Base-by-base conservation (phyloP, 805 yeast species). In the Sungouiozyma intestinalis region DNA sequence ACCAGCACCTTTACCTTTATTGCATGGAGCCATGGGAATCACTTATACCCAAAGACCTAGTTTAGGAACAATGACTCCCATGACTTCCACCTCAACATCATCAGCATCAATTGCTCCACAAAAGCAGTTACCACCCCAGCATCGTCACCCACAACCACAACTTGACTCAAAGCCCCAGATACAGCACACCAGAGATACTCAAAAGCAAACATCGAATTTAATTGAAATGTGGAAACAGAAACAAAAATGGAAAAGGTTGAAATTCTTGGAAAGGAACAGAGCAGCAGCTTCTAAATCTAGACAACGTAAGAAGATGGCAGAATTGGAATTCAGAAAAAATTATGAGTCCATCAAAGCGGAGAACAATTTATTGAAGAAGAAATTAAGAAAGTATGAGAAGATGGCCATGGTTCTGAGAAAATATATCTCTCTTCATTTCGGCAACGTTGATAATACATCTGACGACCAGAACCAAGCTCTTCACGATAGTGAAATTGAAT, bases 221-320 rank as follows among this genome's bases (percentile, higher is more conserved):
- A 16, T 39, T 13, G 33, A 17, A 8, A 21, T 39, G n/a, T 39
- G 82, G 37, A 33, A 20, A 15, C 11, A 16, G 1, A 75, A 81
- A 1, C 74, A 79, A 0, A 79, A 79, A 1, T 74, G 79, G 79
- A 76, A 76, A 53, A 71, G 72, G 47, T 76, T 72, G 27, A 57
- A 79, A 39, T 53, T 76, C 16, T 55, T 76, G 42, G 80, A 76
- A 50, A 57, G 81, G 41, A 76, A 76, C 49, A 57, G 82, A 43
- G 60, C 74, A 5, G 81, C 81, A 0, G 82, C 82, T 0, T 68
- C 74, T 29, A 76, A 74, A 53, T 76, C 81, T 58, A 66, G 82
- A 46, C 78, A 75, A 47, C 62, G 80, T 35, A 76, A 76, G 60
- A 76, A 76, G 49, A 72, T 74, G 38, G 76, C 80, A 2, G 86